Conservation (phyloP, 371 early-diverging fungal genomes). For the Haplosporangium sp. region DNA sequence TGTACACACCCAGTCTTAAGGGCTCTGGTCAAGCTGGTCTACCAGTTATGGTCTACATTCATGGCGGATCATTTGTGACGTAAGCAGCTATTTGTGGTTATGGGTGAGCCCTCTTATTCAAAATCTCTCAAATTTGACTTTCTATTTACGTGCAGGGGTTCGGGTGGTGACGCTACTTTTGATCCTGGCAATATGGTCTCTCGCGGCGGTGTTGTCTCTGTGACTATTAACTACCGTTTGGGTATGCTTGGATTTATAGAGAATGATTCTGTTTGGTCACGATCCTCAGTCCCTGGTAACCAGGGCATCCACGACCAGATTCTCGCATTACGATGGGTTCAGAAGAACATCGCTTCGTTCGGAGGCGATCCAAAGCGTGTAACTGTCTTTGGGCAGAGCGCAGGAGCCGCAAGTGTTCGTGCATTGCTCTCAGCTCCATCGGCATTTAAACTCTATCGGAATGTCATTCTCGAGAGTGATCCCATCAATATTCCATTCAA, state of each 20-base stretch:
- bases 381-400: slow-evolving; percentile 58
- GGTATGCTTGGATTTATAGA: slow-evolving; percentile 57
- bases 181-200: slow-evolving; percentile 33
- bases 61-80: slow-evolving; percentile 32
- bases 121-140: neutral
- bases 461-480: slow-evolving; percentile 16
- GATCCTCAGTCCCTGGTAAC: slow-evolving; percentile 32
- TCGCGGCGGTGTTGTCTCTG: slow-evolving; percentile 34
- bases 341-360: slow-evolving; percentile 58
- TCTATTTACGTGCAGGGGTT: slow-evolving; percentile 9
- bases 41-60: slow-evolving; percentile 37
- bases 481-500: slow-evolving; percentile 25
- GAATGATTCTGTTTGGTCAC: neutral
- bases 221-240: slow-evolving; percentile 37
- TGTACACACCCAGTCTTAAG: slow-evolving; percentile 36
- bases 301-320: slow-evolving; percentile 26
- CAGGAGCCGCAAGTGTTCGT: slow-evolving; percentile 55
- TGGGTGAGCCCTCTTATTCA: neutral
- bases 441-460: slow-evolving; percentile 15
- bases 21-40: neutral
- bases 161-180: neutral
- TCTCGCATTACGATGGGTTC: slow-evolving; percentile 61
- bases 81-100: neutral
- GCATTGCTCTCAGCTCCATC: slow-evolving; percentile 31
- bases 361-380: slow-evolving; percentile 58